Evolutionary conservation across 2,329 filamentous ascomycete species (phyloP).

Genomic region (Beauveria caledonica): DNA sequence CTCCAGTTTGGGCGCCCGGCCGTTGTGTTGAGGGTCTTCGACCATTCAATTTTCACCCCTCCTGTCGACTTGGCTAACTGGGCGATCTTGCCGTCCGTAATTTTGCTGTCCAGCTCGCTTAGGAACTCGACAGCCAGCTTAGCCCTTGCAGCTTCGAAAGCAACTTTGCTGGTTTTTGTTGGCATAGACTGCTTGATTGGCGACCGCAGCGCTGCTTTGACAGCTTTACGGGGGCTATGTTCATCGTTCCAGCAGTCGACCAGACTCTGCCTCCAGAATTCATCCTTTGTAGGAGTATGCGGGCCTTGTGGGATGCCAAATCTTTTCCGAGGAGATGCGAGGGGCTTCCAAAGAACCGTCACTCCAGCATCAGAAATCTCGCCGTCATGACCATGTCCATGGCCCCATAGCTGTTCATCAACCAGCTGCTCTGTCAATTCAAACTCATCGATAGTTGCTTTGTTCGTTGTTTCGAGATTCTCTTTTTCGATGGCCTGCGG

Average conservation of each 20-base stretch:
- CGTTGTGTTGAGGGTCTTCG: conserved; percentile 69
- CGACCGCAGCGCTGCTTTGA: conserved; percentile 19
- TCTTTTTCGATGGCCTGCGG: background rate
- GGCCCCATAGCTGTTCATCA: background rate
- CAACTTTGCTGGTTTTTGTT: conserved; percentile 41
- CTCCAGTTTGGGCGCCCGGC: conserved; percentile 70
- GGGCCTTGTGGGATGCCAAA: conserved; percentile 43
- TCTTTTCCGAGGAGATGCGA: conserved; percentile 25
- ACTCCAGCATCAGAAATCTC: background rate
- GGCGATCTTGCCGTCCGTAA: conserved; percentile 53
- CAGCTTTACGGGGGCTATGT: conserved; percentile 42
- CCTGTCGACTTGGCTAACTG: conserved; percentile 54
- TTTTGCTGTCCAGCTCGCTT: conserved; percentile 55
- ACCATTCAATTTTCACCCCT: conserved; percentile 65
- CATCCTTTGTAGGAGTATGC: conserved; percentile 44
- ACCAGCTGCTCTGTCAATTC: background rate
- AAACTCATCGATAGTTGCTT: background rate
- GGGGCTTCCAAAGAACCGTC: conserved; percentile 10
- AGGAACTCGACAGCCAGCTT: conserved; percentile 57
- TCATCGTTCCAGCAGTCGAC: conserved; percentile 58
- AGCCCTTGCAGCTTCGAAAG: conserved; percentile 56
- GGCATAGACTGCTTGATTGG: conserved; percentile 26
- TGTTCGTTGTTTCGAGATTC: background rate
- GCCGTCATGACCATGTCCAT: background rate
- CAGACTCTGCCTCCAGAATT: conserved; percentile 51